Evolutionary conservation across 2,329 filamentous ascomycete genomes (phyloP), one percentile per base, ranked within the genome.

Genomic region (Eurotiales sp.): DNA sequence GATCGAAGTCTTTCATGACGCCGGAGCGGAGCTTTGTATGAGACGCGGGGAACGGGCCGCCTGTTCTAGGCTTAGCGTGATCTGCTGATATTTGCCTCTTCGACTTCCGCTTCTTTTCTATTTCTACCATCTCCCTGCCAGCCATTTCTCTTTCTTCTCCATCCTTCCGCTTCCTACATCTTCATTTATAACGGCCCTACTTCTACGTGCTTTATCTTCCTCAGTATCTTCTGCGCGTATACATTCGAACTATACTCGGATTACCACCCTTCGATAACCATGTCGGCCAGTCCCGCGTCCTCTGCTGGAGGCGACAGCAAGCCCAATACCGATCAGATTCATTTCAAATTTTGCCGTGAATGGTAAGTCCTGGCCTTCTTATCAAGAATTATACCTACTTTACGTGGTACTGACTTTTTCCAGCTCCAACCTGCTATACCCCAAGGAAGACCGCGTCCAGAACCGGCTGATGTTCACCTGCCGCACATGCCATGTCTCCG

Each of bases 311-410:
- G 66, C 53, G 67, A 68, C 52, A 59, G 56, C 55, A 72, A 72
- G 59, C 61, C 67, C 36, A 56, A 56, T 46, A 58, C 59, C 58
- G 85, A 92, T 73, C 90, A 95, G 71, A 91, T 97, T 72, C 90
- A 89, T 43, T 99, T 97, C 74, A 87, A 89, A 65, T 99, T 99
- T 80, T 99, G 93, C 78, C 90, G 90, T 62, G 93, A 99, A 80
- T 99, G 93, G 85, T 86, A 72, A 62, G 74, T 22, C 25, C n/a
- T n/a, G n/a, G n/a, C n/a, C n/a, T n/a, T n/a, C n/a, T n/a, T n/a
- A n/a, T n/a, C n/a, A n/a, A n/a, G n/a, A n/a, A n/a, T n/a, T n/a
- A n/a, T n/a, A n/a, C n/a, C n/a, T n/a, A n/a, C n/a, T n/a, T n/a
- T n/a, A n/a, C n/a, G n/a, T n/a, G n/a, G n/a, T 11, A 11, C 41